These are phyloP conservation scores for Neurospora sp. DNA, from an alignment of 495 filamentous ascomycete species.

Conservation along the genomic window DNA sequence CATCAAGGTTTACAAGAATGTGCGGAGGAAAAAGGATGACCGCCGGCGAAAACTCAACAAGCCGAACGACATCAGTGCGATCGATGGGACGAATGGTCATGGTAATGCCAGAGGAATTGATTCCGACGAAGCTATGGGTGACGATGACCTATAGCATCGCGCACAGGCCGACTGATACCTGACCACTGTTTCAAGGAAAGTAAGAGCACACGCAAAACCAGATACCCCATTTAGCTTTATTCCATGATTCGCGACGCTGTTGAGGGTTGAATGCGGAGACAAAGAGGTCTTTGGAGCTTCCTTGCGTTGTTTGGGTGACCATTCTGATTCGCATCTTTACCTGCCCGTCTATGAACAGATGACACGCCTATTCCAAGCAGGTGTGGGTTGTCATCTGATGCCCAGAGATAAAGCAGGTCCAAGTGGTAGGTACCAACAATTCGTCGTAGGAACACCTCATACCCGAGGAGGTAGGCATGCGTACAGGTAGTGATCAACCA, in stretches of 20 bases:
- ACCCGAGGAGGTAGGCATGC: neutral
- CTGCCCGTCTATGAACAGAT: neutral
- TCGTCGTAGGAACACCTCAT: neutral
- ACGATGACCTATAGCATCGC: slow-evolving; percentile 18
- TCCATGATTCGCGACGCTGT: neutral
- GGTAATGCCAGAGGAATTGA: neutral
- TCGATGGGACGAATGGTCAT: slow-evolving; percentile 3
- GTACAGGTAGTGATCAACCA: neutral
- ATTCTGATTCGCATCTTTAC: neutral
- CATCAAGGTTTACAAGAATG: slow-evolving; percentile 32
- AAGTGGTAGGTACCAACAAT: neutral
- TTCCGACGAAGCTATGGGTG: slow-evolving; percentile 6
- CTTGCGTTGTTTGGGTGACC: neutral
- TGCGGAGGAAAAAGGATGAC: neutral
- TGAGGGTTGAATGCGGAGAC: neutral
- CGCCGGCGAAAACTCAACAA: neutral
- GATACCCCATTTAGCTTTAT: neutral
- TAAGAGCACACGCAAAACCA: neutral
- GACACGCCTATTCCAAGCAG: neutral
- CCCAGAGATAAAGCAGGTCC: neutral
- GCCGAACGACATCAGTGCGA: slow-evolving; percentile 3
- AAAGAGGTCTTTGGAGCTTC: neutral
- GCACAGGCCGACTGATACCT: slow-evolving; percentile 5
- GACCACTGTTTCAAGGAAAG: neutral
- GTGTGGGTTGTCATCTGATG: neutral